Base-by-base conservation (phyloP, 176 grass and related monocot genomes). In the Oryza coarctata region DNA sequence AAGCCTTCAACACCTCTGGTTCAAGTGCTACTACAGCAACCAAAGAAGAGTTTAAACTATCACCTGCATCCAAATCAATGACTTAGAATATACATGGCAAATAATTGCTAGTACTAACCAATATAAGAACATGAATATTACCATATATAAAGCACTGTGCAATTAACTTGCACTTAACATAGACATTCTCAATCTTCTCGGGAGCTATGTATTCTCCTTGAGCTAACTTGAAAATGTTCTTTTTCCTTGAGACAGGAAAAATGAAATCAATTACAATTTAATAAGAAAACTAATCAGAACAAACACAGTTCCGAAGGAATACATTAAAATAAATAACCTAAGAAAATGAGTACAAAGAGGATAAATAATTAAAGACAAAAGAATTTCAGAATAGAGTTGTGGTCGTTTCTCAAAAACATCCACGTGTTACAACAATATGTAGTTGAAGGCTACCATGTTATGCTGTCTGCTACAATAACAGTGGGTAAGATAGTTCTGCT, bases 121-220 rank as follows among this genome's bases (percentile, higher is more conserved):
- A 66, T 27, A 76, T 3, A 26, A 35, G 34, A 33, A 55, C 43
- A 70, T 22, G 9, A 74, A 58, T 47, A 68, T 93, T 99, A 95
- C 96, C 96, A 65, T 99, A 90, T 74, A 99, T 79, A 88, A 95
- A 95, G 83, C 91, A 99, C 43, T 99, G 96, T 14, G 91, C 83
- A 90, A 95, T 78, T 70, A 99, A 95, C 47, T 94, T 99, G 96
- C 93, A 99, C 71, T 95, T 99, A 47, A 91, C 89, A 90, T 99
- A 95, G 1, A 95, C 83, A 86, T 92, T 95, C 70, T 99, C 96
- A 6, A 99, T 95, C 87, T 99, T 99, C 82, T 99, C 96, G 6
- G 93, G 96, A 82, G 96, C 91, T 52, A 94, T 92, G 85, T 99
- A 99, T 88, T 99, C 96, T 47, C 96, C 96, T 92, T 95, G 96